These are phyloP conservation scores for Ustilago lituana DNA, from an alignment of 1,284 basidiomycete species.

Conservation along the genomic window DNA sequence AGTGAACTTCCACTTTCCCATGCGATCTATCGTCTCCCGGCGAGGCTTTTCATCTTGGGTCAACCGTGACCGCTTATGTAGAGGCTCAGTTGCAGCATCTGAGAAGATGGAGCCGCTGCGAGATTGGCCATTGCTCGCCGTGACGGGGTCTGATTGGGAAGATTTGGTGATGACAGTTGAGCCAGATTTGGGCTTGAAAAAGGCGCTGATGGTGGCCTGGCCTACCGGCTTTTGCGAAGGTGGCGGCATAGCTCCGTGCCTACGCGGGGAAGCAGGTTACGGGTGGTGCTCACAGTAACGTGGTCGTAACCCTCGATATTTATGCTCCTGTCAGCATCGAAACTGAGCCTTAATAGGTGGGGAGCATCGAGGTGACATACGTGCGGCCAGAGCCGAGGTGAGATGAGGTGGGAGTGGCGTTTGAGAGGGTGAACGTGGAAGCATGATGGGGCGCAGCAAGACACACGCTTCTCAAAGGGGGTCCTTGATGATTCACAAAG, in stretches of 20 bases:
- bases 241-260: constrained; percentile 13
- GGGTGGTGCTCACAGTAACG: constrained; percentile 1
- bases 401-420: not conserved
- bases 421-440: not conserved
- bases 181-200: constrained; percentile 45
- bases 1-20: constrained; percentile 37
- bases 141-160: constrained; percentile 39
- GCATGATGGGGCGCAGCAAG: not conserved
- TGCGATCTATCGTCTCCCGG: constrained; percentile 30
- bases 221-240: constrained; percentile 23
- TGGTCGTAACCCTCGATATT: not conserved
- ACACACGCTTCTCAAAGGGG: not conserved
- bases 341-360: not conserved
- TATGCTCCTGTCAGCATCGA: not conserved
- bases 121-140: constrained; percentile 2
- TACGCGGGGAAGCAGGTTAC: no score
- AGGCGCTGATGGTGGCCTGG: constrained; percentile 49
- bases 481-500: constrained; percentile 8
- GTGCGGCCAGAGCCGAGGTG: not conserved
- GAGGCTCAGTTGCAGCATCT: constrained; percentile 16
- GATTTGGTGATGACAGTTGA: constrained; percentile 4
- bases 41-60: constrained; percentile 23
- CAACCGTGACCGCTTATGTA: constrained; percentile 21
- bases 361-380: not conserved
- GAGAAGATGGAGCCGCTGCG: constrained; percentile 8